A percentile compares a stretch with the other conserved stretches of the same genome.
phyloP scores from a whole-genome alignment of 2,329 filamentous ascomycete genomes.

The Sordariomycetes sp. region DNA sequence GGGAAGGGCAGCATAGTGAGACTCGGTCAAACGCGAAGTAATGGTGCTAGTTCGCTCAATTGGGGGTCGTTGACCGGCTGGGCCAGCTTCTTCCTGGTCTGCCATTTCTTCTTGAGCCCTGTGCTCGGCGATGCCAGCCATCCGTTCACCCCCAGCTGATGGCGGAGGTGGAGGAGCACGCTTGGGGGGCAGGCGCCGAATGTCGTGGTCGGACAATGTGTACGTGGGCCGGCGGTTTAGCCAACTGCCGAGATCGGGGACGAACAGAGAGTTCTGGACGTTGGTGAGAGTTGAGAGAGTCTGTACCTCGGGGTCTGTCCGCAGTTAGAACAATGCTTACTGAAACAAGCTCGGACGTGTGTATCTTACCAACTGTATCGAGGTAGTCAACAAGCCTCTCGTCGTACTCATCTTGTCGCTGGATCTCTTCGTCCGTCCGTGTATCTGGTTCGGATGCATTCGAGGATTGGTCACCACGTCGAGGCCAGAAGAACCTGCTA shows the following conservation, averaged over 20 bases:
- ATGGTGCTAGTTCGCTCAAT: conserved; percentile 46
- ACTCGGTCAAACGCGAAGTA: conserved; percentile 57
- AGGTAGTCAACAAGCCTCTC: conserved; percentile 29
- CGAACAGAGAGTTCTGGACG: conserved; percentile 81
- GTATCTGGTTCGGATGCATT: conserved; percentile 1
- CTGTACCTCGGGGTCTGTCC: conserved; percentile 71
- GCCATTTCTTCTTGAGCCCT: not conserved
- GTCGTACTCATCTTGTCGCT: conserved; percentile 22
- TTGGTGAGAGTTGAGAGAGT: conserved; percentile 80
- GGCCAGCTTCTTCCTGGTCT: not conserved
- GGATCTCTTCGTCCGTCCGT: not conserved
- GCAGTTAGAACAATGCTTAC: not conserved
- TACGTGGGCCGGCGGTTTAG: conserved; percentile 76
- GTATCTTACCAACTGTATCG: conserved; percentile 25
- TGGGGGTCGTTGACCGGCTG: conserved; percentile 5
- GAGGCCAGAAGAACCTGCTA: conserved; percentile 18
- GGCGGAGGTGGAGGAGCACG: not conserved
- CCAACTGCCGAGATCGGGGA: conserved; percentile 68
- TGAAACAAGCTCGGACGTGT: not conserved
- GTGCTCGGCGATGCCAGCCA: not conserved
- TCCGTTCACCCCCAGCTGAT: not conserved
- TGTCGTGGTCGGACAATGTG: conserved; percentile 47
- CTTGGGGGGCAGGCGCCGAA: conserved; percentile 2
- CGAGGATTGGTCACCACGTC: conserved; percentile 3
- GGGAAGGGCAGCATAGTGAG: conserved; percentile 71